These are phyloP conservation scores for Fraxinus velutina DNA, from an alignment of 305 asterid species.

Conservation along the genomic window DNA sequence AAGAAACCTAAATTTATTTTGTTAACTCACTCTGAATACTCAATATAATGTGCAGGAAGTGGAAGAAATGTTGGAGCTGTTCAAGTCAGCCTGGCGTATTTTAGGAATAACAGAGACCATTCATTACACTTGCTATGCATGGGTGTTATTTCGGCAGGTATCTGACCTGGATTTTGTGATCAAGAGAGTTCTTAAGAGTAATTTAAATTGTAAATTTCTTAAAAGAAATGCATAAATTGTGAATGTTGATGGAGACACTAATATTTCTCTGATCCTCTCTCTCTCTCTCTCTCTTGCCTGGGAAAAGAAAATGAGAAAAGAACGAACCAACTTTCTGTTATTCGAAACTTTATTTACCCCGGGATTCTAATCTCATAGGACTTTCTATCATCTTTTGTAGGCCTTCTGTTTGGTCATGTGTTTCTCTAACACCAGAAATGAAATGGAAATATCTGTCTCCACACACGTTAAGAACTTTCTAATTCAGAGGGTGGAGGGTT, in stretches of 20 bases:
- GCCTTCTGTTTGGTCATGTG: background rate
- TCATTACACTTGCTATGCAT: conserved; percentile 86
- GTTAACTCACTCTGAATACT: background rate
- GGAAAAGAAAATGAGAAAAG: background rate
- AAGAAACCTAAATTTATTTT: background rate
- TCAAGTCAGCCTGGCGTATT: conserved; percentile 90
- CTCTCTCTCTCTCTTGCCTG: background rate
- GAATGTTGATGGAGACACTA: conserved; percentile 12
- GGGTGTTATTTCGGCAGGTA: conserved; percentile 98
- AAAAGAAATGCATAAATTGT: conserved; percentile 7
- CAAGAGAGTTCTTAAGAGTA: conserved; percentile 19
- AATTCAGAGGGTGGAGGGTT: background rate
- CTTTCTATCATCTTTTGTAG: background rate
- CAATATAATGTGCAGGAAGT: conserved; percentile 64
- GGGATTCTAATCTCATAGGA: background rate
- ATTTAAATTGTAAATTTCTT: background rate
- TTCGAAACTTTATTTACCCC: background rate
- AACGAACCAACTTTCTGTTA: background rate
- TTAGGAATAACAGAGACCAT: conserved; percentile 94
- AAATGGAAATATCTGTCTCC: background rate
- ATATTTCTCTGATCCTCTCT: background rate
- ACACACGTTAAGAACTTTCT: background rate
- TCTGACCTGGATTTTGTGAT: conserved; percentile 16
- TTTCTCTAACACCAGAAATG: background rate
- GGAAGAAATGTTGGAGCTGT: conserved; percentile 97